Percentiles rank a stretch among this genome's conserved stretches.
These are phyloP conservation scores for Irpex lacteus DNA, from an alignment of 1,284 basidiomycete genomes.

Conservation along the genomic window DNA sequence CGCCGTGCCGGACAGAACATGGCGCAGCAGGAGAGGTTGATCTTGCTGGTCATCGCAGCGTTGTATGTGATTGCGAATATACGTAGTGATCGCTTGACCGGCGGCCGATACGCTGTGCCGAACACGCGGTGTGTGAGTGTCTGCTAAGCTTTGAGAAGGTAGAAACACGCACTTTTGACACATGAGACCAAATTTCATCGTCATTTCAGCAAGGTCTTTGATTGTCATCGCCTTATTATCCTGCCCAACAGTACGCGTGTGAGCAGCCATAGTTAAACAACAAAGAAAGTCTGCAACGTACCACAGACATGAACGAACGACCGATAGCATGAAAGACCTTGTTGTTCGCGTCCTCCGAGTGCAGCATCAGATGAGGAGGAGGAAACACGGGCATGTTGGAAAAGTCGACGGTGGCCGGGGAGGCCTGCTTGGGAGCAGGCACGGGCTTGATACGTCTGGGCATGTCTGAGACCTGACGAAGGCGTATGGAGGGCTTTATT, in stretches of 20 bases:
- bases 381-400: constrained; percentile 45
- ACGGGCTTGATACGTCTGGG: constrained; percentile 37
- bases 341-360: constrained; percentile 66
- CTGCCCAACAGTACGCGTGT: constrained; percentile 29
- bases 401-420: constrained; percentile 10
- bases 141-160: constrained; percentile 7
- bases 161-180: constrained; percentile 64
- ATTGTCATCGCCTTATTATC: constrained; percentile 80
- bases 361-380: constrained; percentile 58
- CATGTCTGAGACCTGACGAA: constrained; percentile 40
- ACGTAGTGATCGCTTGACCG: constrained; percentile 75
- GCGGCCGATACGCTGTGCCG: constrained; percentile 63
- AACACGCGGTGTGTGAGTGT: constrained; percentile 6
- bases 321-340: constrained; percentile 71
- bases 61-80: constrained; percentile 66
- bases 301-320: constrained; percentile 68
- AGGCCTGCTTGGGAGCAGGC: constrained; percentile 20
- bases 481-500: constrained; percentile 49
- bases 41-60: constrained; percentile 71
- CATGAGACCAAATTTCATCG: constrained; percentile 57
- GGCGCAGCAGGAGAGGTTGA: constrained; percentile 69
- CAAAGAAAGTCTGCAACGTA: constrained; percentile 35
- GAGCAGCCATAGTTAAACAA: not conserved
- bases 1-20: constrained; percentile 64
- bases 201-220: constrained; percentile 75